Evolutionary conservation across 805 yeast species (phyloP), one percentile per base, ranked within the genome.

Genomic region (Jamesozyma rosinii): DNA sequence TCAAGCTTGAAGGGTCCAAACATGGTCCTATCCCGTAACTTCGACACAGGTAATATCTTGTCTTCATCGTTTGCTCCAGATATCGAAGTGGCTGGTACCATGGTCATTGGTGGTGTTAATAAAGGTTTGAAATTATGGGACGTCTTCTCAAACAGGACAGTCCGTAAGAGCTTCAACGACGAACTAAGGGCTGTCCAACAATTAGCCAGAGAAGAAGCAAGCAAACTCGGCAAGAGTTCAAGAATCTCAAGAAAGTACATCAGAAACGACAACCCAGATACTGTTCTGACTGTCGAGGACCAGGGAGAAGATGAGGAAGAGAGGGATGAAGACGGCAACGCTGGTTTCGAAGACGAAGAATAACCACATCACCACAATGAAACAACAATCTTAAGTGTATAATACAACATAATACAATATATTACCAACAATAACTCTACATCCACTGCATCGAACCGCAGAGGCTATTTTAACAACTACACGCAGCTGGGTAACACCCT

Each of bases 111-210:
- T 53, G 98, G 98, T 57, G 86, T 83, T 35, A 73, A 74, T 41
- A 82, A 88, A 15, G 82, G 83, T 13, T 70, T 92, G 63, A 89
- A 88, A 68, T 75, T 92, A 68, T 92, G 97, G 95, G 97, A 92
- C 66, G 74, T 81, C 8, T 83, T 89, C 61, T 76, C 86, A 42
- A 92, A 92, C 67, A 70, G 76, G 48, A 72, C 90, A 14, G 89
- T 89, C 17, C 76, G 95, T 55, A 70, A 70, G 38, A 67, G 83
- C 2, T 81, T 90, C 64, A 75, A 73, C 38, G 71, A 67, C 10
- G 81, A 81, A 46, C 68, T 85, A 58, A 67, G 61, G 41, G 60
- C 58, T 2, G 62, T 83, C 40, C 86, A 82, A 66, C 54, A 49
- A 11, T 55, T 55, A 36, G 90, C 90, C 17, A 72, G 75, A 53